Percentiles rank a stretch among this genome's conserved stretches.
phyloP scores from a whole-genome alignment of 2,329 filamentous ascomycete genomes.

The Talaromyces funiculosus region DNA sequence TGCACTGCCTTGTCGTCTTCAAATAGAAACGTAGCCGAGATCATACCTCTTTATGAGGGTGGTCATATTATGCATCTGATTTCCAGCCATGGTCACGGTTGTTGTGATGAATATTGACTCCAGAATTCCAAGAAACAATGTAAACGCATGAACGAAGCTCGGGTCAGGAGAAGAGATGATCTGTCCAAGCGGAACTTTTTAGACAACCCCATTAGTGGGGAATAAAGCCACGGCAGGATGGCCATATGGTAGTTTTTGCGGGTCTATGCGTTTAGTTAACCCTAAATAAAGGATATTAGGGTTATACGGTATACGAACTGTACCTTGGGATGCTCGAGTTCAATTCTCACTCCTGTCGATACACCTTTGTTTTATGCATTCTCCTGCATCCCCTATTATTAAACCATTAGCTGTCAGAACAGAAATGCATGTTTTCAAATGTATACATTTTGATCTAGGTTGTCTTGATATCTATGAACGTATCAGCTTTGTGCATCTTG shows the following conservation, averaged over 20 bases:
- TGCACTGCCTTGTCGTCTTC: conserved; percentile 6
- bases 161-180: background rate
- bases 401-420: too few relatives aligned
- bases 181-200: too few relatives aligned
- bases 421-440: too few relatives aligned
- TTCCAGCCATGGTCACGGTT: conserved; percentile 54
- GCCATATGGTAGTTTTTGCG: too few relatives aligned
- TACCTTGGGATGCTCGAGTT: background rate
- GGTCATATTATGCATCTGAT: conserved; percentile 91
- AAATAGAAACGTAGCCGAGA: background rate
- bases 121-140: background rate
- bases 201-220: too few relatives aligned
- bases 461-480: too few relatives aligned
- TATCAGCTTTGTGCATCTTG: too few relatives aligned
- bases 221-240: background rate
- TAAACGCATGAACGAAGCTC: background rate
- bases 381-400: too few relatives aligned
- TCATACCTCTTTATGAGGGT: conserved; percentile 95
- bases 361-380: too few relatives aligned
- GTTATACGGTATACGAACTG: background rate
- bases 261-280: too few relatives aligned
- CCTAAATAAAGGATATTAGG: too few relatives aligned
- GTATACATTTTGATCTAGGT: too few relatives aligned
- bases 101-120: background rate
- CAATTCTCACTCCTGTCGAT: background rate